Base-by-base conservation (phyloP, 176 grass and related monocot species). In the Oryza meridionalis region DNA sequence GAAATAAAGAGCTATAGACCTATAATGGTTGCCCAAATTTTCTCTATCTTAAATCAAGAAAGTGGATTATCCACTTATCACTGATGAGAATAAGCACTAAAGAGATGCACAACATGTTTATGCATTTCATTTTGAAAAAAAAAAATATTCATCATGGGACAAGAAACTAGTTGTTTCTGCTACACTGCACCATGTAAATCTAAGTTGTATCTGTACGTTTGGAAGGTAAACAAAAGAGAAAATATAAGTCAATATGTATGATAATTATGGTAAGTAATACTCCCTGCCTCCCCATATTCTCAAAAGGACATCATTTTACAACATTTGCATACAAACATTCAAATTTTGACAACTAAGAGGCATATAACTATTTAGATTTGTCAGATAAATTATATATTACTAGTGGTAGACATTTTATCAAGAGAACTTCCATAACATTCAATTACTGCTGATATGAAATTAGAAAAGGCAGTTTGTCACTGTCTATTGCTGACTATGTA, bases 151-250 rank as follows among this genome's bases (percentile, higher is more conserved):
- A 2, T 43, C 9, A 2, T 43, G 42, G 42, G 9, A 43, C 42
- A 43, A 43, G 42, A 43, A 43, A 43, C 50, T 27, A 65, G 74
- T 22, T 55, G 43, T 22, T 83, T 62, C 69, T 43, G 71, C 55
- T 72, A 77, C 22, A 64, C 25, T 72, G 35, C 27, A 13, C 16
- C 37, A 62, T 40, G 77, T 77, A 68, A 64, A 12, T 50, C 31
- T 49, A 72, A 72, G 53, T 24, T 72, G 15, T 72, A 26, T 80
- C 72, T 50, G 63, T 15, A 49, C 2, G 46, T 24, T 26, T 15
- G 55, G 19, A 42, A 33, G 66, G 74, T 72, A 66, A 79, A 58
- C 12, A 73, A 78, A 72, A 79, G 59, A 78, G 29, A 86, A 61
- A 51, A 51, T 51, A 14, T 16, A 16, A 51, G 49, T 16, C 14